Conservation (phyloP, 2,329 filamentous ascomycete species). For the Volutella citrinella region DNA sequence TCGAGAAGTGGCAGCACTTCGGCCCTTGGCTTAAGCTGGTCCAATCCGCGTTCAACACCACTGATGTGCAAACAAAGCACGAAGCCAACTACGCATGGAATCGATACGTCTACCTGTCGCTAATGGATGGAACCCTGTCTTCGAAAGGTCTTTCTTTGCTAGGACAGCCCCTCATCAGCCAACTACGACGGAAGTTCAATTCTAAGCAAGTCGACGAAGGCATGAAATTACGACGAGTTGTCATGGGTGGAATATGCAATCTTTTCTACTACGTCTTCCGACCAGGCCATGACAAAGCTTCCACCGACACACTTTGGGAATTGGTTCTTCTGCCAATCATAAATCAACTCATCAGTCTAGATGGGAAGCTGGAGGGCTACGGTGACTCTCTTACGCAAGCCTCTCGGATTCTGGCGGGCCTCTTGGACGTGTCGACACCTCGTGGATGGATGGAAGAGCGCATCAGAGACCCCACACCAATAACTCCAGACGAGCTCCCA, state of each 20-base stretch:
- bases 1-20: slow-evolving; percentile 70
- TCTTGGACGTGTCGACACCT: slow-evolving; percentile 60
- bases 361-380: slow-evolving; percentile 34
- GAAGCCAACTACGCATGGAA: slow-evolving; percentile 86
- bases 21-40: slow-evolving; percentile 74
- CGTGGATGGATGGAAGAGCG: slow-evolving; percentile 73
- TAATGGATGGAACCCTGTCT: slow-evolving; percentile 58
- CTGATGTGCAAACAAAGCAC: slow-evolving; percentile 65
- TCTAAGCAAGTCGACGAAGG: slow-evolving; percentile 54
- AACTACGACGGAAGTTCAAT: slow-evolving; percentile 62
- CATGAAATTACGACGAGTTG: slow-evolving; percentile 46
- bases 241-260: slow-evolving; percentile 71
- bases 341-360: slow-evolving; percentile 46
- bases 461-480: slow-evolving; percentile 57
- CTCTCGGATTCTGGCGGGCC: slow-evolving; percentile 65
- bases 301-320: slow-evolving; percentile 78
- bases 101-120: slow-evolving; percentile 72
- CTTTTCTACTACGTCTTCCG: slow-evolving; percentile 81
- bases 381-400: slow-evolving; percentile 56
- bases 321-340: slow-evolving; percentile 66
- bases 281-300: slow-evolving; percentile 61
- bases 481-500: slow-evolving; percentile 73
- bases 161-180: slow-evolving; percentile 64
- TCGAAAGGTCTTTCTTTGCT: slow-evolving; percentile 42
- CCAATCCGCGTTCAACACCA: slow-evolving; percentile 79